Conservation (phyloP, 2,329 filamentous ascomycete species). For the Thelonectria rubi region DNA sequence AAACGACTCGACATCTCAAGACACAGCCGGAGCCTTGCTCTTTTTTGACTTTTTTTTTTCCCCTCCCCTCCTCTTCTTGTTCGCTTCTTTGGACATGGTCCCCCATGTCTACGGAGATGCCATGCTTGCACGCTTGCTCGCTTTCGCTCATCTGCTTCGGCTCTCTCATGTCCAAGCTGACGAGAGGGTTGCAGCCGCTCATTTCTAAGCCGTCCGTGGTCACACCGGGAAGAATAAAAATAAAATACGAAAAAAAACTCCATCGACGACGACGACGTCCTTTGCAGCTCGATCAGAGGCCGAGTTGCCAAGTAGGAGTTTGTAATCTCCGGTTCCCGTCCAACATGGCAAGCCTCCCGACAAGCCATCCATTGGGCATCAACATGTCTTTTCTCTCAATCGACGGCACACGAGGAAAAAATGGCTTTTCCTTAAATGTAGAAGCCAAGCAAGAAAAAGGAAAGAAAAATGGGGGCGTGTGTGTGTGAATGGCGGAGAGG, state of each 20-base stretch:
- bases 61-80: conserved; percentile 5
- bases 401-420: background rate
- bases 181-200: too few relatives aligned
- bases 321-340: background rate
- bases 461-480: background rate
- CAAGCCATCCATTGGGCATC: background rate
- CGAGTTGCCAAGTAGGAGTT: background rate
- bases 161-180: background rate
- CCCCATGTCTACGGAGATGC: too few relatives aligned
- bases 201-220: background rate
- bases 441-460: background rate
- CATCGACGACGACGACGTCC: too few relatives aligned
- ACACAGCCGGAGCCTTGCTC: background rate
- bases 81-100: background rate
- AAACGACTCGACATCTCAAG: conserved; percentile 24
- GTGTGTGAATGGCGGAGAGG: too few relatives aligned
- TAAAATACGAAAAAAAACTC: too few relatives aligned
- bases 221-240: too few relatives aligned
- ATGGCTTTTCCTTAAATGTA: background rate
- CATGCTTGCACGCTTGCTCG: too few relatives aligned
- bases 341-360: background rate
- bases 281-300: background rate
- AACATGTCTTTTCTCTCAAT: background rate
- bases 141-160: too few relatives aligned
- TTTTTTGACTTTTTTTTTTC: conserved; percentile 33